These are phyloP conservation scores for Lentinus brumalis DNA, from an alignment of 768 basidiomycete genomes.

Conservation along the genomic window DNA sequence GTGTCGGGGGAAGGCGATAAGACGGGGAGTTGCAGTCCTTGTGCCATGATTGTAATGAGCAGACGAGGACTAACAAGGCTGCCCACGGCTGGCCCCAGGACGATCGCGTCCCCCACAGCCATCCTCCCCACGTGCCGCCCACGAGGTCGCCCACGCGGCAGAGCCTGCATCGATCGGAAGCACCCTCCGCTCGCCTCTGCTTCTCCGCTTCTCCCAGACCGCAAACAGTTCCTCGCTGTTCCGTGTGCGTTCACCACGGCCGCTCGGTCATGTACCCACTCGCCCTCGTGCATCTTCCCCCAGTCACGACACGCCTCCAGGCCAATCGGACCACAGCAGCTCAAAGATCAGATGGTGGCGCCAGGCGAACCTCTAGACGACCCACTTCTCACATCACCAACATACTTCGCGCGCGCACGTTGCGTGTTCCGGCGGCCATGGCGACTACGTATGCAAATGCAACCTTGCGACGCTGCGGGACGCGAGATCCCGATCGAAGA, in stretches of 20 bases:
- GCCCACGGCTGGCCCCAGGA: conserved; percentile 3
- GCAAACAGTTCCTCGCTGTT: conserved; percentile 2
- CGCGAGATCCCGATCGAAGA: conserved; percentile 17
- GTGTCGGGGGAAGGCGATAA: conserved; percentile 22
- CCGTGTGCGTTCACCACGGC: background rate
- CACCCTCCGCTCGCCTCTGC: background rate
- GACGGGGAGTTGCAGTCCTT: background rate
- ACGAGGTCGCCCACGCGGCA: conserved; percentile 25
- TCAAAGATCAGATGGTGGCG: conserved; percentile 8
- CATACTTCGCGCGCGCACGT: conserved; percentile 4
- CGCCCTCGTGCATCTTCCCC: background rate
- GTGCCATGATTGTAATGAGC: conserved; percentile 8
- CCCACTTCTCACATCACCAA: conserved; percentile 9
- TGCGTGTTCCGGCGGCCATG: conserved; percentile 18
- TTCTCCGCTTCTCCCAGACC: conserved; percentile 17
- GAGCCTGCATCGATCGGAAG: conserved; percentile 20
- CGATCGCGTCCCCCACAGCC: conserved; percentile 9
- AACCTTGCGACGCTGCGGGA: conserved; percentile 5
- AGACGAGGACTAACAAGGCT: conserved; percentile 19
- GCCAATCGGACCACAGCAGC: background rate
- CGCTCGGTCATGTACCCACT: background rate
- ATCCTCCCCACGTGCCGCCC: conserved; percentile 24
- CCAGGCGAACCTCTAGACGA: background rate
- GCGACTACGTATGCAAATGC: conserved; percentile 10
- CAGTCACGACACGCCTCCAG: background rate